Conservation (phyloP, 345 rosid genomes). For the Lepidium didymum region DNA sequence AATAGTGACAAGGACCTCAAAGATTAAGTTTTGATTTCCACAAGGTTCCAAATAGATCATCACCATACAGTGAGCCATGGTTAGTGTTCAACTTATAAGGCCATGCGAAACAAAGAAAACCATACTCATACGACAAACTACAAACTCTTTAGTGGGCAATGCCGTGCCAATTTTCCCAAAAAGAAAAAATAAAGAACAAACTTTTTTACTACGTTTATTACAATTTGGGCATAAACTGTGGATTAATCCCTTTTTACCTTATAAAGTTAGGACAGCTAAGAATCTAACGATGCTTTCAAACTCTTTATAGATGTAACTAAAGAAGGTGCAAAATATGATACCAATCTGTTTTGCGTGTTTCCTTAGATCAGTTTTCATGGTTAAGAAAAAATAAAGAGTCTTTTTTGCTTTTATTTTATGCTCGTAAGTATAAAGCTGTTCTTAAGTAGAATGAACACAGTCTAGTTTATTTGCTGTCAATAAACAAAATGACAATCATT, state of each 20-base stretch:
- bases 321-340: not conserved
- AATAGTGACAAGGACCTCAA: not conserved
- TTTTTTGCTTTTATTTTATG: slow-evolving; percentile 7
- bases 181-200: not conserved
- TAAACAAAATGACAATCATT: not conserved
- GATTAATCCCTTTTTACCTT: not conserved
- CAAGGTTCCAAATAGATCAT: not conserved
- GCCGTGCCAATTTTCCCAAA: not conserved
- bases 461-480: not conserved
- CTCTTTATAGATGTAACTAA: not conserved
- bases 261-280: not conserved
- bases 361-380: not conserved
- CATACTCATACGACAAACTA: not conserved
- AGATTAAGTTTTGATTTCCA: not conserved
- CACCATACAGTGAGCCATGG: not conserved
- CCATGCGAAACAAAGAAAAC: not conserved
- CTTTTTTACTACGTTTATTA: not conserved
- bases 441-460: not conserved
- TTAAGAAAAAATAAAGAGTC: not conserved
- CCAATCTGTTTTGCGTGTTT: not conserved
- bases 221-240: not conserved
- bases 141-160: not conserved
- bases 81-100: not conserved
- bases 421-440: not conserved
- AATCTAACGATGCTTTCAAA: not conserved